Conservation (phyloP, 2,329 filamentous ascomycete species). For the Colletotrichum ledebouriae region DNA sequence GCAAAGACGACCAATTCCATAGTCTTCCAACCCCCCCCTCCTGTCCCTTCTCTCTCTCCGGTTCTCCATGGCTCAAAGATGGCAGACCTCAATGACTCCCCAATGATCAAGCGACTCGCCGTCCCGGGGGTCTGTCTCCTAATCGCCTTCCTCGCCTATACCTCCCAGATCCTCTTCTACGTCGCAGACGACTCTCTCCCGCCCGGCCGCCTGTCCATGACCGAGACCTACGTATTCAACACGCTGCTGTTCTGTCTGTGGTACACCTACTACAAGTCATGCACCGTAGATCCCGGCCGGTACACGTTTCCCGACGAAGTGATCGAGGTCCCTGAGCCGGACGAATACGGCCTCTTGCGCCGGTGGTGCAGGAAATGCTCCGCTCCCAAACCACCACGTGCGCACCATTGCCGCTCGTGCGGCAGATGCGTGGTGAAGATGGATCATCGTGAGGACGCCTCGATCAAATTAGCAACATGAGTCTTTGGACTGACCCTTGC, state of each 20-base stretch:
- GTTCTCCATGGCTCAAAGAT: conserved; percentile 48
- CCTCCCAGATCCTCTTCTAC: conserved; percentile 79
- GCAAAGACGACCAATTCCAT: not conserved
- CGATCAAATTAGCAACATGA: not conserved
- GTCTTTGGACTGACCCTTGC: conserved; percentile 61
- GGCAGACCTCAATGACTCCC: conserved; percentile 57
- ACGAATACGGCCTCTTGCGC: conserved; percentile 45
- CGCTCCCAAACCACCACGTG: conserved; percentile 79
- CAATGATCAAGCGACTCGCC: conserved; percentile 67
- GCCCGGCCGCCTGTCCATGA: conserved; percentile 69
- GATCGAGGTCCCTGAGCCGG: conserved; percentile 50
- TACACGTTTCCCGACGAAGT: conserved; percentile 60
- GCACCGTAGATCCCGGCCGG: conserved; percentile 69
- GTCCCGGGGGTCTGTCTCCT: conserved; percentile 77
- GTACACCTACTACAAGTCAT: conserved; percentile 76
- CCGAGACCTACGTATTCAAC: conserved; percentile 76
- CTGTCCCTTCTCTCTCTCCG: not conserved
- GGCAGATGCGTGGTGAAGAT: conserved; percentile 77
- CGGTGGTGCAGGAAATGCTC: conserved; percentile 84
- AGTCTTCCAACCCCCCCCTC: not conserved
- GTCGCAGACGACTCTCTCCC: conserved; percentile 66
- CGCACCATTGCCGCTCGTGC: conserved; percentile 87
- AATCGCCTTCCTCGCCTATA: conserved; percentile 78
- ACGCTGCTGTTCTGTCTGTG: conserved; percentile 72
- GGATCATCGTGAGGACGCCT: conserved; percentile 14